A percentile compares a stretch with the other conserved stretches of the same genome.
These are phyloP conservation scores for Fusarium chlamydosporum DNA, from an alignment of 2,329 filamentous ascomycete species.

Conservation along the genomic window DNA sequence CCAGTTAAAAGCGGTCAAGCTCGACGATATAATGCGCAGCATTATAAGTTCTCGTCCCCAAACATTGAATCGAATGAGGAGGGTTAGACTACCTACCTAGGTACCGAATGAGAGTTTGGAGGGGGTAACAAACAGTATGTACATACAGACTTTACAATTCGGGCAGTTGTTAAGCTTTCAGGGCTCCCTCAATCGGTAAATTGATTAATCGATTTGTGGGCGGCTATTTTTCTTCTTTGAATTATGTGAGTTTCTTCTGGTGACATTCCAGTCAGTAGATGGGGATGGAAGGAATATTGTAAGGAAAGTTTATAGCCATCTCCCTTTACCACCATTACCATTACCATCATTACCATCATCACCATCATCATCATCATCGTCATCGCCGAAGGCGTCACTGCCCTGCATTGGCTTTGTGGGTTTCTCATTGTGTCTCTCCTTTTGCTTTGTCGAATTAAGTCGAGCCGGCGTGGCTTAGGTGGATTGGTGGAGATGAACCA, in stretches of 20 bases:
- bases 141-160: background rate
- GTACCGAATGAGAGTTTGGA: background rate
- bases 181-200: background rate
- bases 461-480: conserved; percentile 35
- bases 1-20: background rate
- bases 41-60: background rate
- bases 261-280: conserved; percentile 30
- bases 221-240: background rate
- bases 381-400: conserved; percentile 19
- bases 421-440: conserved; percentile 17
- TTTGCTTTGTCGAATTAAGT: background rate
- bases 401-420: conserved; percentile 38
- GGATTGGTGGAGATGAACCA: conserved; percentile 21
- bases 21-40: background rate
- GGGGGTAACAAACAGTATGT: background rate
- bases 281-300: background rate
- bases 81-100: background rate
- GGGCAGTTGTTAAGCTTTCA: conserved; percentile 16
- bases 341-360: conserved; percentile 23
- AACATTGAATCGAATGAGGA: conserved; percentile 8
- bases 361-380: conserved; percentile 2
- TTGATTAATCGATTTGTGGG: conserved; percentile 3
- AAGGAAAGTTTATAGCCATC: background rate
- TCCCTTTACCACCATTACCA: conserved; percentile 25
- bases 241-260: conserved; percentile 5